A percentile compares a stretch with the other conserved stretches of the same genome.
Evolutionary conservation across 2,329 filamentous ascomycete genomes (phyloP).

Genomic region (Pseudogymnoascus sp.): DNA sequence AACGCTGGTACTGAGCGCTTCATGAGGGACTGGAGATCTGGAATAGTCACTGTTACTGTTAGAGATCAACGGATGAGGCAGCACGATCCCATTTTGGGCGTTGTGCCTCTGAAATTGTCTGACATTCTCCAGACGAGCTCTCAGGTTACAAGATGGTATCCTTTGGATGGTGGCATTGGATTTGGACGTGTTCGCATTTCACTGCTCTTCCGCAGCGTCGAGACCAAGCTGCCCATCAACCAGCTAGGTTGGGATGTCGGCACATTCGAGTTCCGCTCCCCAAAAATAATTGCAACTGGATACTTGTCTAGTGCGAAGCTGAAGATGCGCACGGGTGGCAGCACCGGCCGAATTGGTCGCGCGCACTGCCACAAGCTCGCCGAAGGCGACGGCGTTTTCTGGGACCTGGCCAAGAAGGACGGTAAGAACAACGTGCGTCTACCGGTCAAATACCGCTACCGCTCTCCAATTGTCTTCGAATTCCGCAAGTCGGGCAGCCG

Average conservation of each 20-base stretch:
- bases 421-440: constrained; percentile 54
- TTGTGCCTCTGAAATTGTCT: constrained; percentile 79
- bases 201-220: constrained; percentile 80
- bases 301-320: constrained; percentile 59
- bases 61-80: constrained; percentile 83
- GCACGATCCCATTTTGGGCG: constrained; percentile 88
- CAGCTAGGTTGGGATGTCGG: constrained; percentile 94
- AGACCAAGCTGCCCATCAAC: constrained; percentile 73
- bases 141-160: constrained; percentile 81
- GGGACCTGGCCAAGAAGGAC: constrained; percentile 45
- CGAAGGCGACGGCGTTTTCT: constrained; percentile 53
- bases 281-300: constrained; percentile 56
- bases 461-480: constrained; percentile 83
- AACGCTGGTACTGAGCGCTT: constrained; percentile 94
- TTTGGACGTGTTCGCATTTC: constrained; percentile 87
- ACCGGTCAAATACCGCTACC: constrained; percentile 83
- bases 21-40: constrained; percentile 84
- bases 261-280: constrained; percentile 78
- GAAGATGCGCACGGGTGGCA: constrained; percentile 81
- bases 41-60: constrained; percentile 78
- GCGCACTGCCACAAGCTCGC: constrained; percentile 51
- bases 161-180: constrained; percentile 88
- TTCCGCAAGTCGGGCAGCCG: constrained; percentile 66
- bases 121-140: constrained; percentile 84
- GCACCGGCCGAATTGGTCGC: constrained; percentile 61